phyloP scores from a whole-genome alignment of 345 rosid genomes.

The Brassica rapa region DNA sequence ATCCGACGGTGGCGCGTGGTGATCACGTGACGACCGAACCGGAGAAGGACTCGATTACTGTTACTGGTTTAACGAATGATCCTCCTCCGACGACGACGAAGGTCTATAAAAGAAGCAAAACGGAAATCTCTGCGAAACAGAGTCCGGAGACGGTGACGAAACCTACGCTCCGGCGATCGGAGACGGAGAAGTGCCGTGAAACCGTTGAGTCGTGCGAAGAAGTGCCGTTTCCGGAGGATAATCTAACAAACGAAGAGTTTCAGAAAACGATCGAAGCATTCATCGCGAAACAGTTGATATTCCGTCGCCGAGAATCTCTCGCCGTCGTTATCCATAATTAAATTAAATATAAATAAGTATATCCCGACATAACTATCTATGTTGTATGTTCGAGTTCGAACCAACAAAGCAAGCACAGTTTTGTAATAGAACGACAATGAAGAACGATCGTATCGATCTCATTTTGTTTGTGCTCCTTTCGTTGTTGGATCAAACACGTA shows the following conservation, averaged over 20 bases:
- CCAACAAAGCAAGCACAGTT: neutral
- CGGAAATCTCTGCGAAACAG: constrained; percentile 35
- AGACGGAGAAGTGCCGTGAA: constrained; percentile 46
- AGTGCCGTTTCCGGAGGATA: constrained; percentile 39
- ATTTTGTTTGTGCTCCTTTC: neutral
- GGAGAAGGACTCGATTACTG: neutral
- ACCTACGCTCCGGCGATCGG: constrained; percentile 52
- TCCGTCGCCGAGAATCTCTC: constrained; percentile 48
- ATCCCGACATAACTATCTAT: neutral
- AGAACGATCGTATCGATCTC: constrained; percentile 4
- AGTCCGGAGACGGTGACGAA: neutral
- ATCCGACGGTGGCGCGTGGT: constrained; percentile 27
- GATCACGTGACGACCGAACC: neutral
- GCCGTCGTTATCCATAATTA: constrained; percentile 34
- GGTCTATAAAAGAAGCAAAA: constrained; percentile 44
- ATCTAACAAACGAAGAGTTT: constrained; percentile 73
- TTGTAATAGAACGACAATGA: neutral
- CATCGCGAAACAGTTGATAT: constrained; percentile 62
- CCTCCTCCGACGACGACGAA: neutral
- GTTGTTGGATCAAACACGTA: neutral
- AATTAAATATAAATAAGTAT: neutral
- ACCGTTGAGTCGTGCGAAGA: neutral
- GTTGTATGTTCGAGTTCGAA: constrained; percentile 1
- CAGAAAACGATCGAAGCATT: constrained; percentile 67
- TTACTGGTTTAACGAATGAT: constrained; percentile 14